phyloP scores from a whole-genome alignment of 139 green algal species.

The Micromonas commoda region DNA sequence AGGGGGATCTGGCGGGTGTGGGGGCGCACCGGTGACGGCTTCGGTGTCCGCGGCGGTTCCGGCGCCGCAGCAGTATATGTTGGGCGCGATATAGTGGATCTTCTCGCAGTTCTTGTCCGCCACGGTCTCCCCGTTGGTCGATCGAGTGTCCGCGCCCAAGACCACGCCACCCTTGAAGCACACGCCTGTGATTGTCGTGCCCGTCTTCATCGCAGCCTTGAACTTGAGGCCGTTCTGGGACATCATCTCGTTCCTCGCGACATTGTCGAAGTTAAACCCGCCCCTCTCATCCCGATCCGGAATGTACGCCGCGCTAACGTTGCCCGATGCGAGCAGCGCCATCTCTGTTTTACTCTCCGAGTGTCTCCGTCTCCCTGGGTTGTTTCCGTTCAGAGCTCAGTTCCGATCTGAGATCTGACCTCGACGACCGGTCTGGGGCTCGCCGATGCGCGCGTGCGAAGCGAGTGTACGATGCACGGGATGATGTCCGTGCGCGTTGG shows the following conservation, averaged over 20 bases:
- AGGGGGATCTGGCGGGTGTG: neutral
- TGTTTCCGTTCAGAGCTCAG: no score
- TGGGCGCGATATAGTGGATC: conserved; percentile 96
- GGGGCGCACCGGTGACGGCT: conserved; percentile 77
- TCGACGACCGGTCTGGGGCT: no score
- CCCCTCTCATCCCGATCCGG: conserved; percentile 32
- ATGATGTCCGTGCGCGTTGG: no score
- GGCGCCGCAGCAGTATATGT: conserved; percentile 97
- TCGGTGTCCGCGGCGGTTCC: conserved; percentile 95
- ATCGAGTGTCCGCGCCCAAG: conserved; percentile 92
- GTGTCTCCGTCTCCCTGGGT: no score
- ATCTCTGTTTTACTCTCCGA: no score
- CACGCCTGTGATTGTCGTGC: conserved; percentile 92
- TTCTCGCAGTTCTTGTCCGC: conserved; percentile 99
- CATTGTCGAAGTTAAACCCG: conserved; percentile 89
- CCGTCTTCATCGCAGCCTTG: conserved; percentile 81
- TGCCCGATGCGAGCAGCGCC: no score
- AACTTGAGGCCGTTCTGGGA: conserved; percentile 56
- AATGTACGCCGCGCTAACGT: neutral
- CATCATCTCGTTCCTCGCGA: conserved; percentile 76
- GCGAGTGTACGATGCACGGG: no score
- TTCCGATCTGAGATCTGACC: no score
- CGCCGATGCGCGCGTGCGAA: no score
- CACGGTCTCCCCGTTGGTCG: conserved; percentile 89
- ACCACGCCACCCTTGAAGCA: conserved; percentile 96